Evolutionary conservation across 345 rosid species (phyloP).

Genomic region (Lepidium africanum): DNA sequence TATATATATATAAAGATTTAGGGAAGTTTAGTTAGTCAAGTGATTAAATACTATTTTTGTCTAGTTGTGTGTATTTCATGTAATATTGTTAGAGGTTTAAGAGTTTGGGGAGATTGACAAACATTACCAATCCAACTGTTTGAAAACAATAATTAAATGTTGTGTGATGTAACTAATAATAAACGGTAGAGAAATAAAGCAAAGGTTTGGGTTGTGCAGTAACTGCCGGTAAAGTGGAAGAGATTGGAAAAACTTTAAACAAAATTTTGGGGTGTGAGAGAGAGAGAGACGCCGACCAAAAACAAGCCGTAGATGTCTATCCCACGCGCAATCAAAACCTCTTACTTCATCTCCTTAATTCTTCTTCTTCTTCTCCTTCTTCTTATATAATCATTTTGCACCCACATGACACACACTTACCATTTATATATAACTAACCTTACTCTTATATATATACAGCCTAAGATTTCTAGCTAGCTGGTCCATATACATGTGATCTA

Average conservation of each 20-base stretch:
- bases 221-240: slow-evolving; percentile 26
- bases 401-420: slow-evolving; percentile 15
- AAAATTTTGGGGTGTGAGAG: slow-evolving; percentile 49
- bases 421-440: slow-evolving; percentile 15
- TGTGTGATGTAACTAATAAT: slow-evolving; percentile 5
- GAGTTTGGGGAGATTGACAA: too few relatives aligned
- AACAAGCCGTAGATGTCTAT: slow-evolving; percentile 43
- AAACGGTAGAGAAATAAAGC: neutral
- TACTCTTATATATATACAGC: slow-evolving; percentile 7
- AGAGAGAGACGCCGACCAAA: slow-evolving; percentile 76
- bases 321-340: slow-evolving; percentile 91
- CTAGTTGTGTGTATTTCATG: too few relatives aligned
- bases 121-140: too few relatives aligned
- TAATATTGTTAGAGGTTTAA: too few relatives aligned
- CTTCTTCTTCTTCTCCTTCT: slow-evolving; percentile 8
- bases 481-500: slow-evolving; percentile 25
- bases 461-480: slow-evolving; percentile 19
- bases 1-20: neutral
- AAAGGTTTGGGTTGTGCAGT: slow-evolving; percentile 8
- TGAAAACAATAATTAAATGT: too few relatives aligned
- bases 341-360: slow-evolving; percentile 4
- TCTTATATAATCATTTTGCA: slow-evolving; percentile 22
- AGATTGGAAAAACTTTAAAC: slow-evolving; percentile 37
- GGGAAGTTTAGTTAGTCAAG: too few relatives aligned
- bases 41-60: too few relatives aligned